Evolutionary conservation across 129 eudicot species (phyloP).

Genomic region (Lactuca saligna): DNA sequence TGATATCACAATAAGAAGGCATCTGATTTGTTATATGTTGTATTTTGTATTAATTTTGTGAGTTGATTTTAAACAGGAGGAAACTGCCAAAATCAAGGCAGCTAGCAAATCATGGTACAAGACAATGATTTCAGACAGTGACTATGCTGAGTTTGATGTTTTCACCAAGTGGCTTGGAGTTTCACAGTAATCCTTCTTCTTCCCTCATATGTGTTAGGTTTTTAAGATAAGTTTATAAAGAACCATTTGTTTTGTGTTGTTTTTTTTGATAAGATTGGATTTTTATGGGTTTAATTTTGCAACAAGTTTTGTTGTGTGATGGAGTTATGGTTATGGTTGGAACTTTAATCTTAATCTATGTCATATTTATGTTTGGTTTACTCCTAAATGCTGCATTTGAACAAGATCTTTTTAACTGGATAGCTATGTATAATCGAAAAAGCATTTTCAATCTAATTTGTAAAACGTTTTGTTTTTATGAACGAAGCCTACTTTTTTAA

Average conservation of each 20-base stretch:
- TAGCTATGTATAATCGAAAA: too few relatives aligned
- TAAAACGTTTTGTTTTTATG: too few relatives aligned
- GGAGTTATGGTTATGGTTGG: background rate
- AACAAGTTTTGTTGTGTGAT: constrained; percentile 20
- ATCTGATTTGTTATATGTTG: too few relatives aligned
- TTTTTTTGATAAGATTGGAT: constrained; percentile 21
- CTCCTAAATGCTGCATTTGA: background rate
- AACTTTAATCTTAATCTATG: constrained; percentile 10
- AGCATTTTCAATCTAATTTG: too few relatives aligned
- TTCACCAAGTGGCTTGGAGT: constrained; percentile 78
- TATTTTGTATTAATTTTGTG: background rate
- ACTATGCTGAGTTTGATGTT: constrained; percentile 66
- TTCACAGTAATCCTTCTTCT: constrained; percentile 46
- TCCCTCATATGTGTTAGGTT: constrained; percentile 10
- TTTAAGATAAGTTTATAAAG: constrained; percentile 22
- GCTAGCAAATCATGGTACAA: constrained; percentile 66
- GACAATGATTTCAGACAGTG: constrained; percentile 70
- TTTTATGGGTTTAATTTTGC: constrained; percentile 19
- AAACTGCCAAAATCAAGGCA: constrained; percentile 51
- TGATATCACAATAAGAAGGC: too few relatives aligned
- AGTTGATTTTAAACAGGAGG: constrained; percentile 44
- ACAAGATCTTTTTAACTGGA: background rate
- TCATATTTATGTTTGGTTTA: background rate
- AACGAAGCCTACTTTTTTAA: too few relatives aligned
- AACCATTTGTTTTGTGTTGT: constrained; percentile 6